These are phyloP conservation scores for Hagleromyces aurorensis DNA, from an alignment of 805 yeast species.

Conservation along the genomic window DNA sequence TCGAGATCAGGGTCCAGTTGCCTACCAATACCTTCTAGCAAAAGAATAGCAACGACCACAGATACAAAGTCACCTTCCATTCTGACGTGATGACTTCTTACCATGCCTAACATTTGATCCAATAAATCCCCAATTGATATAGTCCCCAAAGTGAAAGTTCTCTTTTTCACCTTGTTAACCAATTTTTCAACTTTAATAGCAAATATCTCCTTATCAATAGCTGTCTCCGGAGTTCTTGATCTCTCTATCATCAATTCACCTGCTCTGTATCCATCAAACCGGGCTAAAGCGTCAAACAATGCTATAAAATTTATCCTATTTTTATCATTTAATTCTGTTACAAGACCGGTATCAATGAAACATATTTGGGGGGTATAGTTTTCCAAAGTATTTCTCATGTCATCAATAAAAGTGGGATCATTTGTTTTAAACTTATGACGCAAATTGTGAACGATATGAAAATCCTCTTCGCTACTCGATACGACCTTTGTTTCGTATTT, in stretches of 20 bases:
- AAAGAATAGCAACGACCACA: conserved; percentile 85
- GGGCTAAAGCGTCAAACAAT: conserved; percentile 78
- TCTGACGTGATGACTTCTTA: conserved; percentile 86
- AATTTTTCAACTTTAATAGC: conserved; percentile 80
- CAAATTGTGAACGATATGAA: conserved; percentile 12
- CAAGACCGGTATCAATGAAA: conserved; percentile 87
- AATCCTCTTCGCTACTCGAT: conserved; percentile 23
- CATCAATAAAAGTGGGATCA: conserved; percentile 22
- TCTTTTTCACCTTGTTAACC: conserved; percentile 69
- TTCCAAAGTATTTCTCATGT: conserved; percentile 43
- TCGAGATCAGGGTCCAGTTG: conserved; percentile 90
- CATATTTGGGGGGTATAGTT: conserved; percentile 82
- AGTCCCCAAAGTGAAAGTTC: conserved; percentile 89
- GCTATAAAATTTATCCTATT: conserved; percentile 85
- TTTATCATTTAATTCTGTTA: conserved; percentile 72
- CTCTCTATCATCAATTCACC: conserved; percentile 95
- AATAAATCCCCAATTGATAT: conserved; percentile 86
- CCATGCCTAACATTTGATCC: conserved; percentile 85
- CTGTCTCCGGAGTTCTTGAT: conserved; percentile 91
- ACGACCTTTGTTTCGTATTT: conserved; percentile 24
- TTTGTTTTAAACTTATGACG: conserved; percentile 12
- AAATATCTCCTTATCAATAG: conserved; percentile 73
- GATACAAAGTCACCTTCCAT: conserved; percentile 97
- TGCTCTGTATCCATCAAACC: conserved; percentile 88
- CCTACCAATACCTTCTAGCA: conserved; percentile 92